These are phyloP conservation scores for Lactifluus volemus DNA, from an alignment of 768 basidiomycete genomes.

Conservation along the genomic window DNA sequence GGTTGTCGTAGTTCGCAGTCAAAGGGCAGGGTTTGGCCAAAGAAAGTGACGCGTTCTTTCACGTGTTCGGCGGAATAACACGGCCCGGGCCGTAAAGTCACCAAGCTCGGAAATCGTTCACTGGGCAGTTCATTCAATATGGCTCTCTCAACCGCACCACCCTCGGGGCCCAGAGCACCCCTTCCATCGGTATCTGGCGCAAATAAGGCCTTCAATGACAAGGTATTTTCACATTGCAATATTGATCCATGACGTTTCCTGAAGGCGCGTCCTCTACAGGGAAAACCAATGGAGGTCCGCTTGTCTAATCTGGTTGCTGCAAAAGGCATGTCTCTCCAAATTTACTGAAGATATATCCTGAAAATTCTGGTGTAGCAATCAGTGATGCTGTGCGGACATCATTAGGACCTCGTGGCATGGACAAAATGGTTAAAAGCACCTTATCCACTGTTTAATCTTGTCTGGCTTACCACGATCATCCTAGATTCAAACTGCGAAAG, in stretches of 20 bases:
- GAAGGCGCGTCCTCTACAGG: constrained; percentile 40
- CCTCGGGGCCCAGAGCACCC: constrained; percentile 17
- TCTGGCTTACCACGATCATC: constrained; percentile 1
- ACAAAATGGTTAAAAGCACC: constrained; percentile 77
- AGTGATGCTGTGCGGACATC: constrained; percentile 97
- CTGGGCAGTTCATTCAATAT: constrained; percentile 1
- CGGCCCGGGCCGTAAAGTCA: background rate
- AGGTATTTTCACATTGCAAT: constrained; percentile 34
- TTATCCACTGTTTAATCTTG: background rate
- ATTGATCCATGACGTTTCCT: constrained; percentile 9
- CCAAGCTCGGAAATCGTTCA: no score
- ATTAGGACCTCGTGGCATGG: constrained; percentile 95
- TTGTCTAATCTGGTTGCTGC: constrained; percentile 97
- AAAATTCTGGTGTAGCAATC: constrained; percentile 51
- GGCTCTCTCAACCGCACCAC: constrained; percentile 23
- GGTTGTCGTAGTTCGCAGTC: background rate
- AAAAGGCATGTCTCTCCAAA: constrained; percentile 52
- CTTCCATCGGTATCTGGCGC: constrained; percentile 12
- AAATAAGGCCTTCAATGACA: constrained; percentile 69
- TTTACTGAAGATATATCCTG: constrained; percentile 13
- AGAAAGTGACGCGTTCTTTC: constrained; percentile 8
- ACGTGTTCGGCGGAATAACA: background rate
- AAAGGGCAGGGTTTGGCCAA: background rate
- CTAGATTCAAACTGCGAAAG: constrained; percentile 92
- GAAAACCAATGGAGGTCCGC: constrained; percentile 97